Base-by-base conservation (phyloP, 768 basidiomycete genomes). In the Auriscalpium orientale region DNA sequence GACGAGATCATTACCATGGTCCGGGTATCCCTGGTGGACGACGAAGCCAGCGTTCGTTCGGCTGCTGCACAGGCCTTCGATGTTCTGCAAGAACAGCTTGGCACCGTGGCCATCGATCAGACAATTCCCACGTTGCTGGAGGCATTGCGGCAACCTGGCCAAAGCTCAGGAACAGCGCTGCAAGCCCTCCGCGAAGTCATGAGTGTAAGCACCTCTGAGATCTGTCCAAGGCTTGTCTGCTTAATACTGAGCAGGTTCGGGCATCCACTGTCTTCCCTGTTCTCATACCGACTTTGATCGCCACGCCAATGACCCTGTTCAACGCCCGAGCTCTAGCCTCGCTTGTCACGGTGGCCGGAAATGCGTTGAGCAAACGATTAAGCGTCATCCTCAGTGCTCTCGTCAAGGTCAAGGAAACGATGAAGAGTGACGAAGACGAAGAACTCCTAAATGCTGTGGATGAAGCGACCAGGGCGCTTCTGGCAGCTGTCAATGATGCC, bases 231-330 rank as follows among this genome's bases (percentile, higher is more conserved):
- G 37, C 28, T 46, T 51, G 21, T n/a, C 15, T 28, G 20, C 36
- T 51, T 54, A 62, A 53, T 21, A 38, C 35, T 46, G 44, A 57
- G 47, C 67, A 94, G 89, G 90, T 98, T 62, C 91, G 95, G 40
- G 91, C 95, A 13, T 79, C 87, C 43, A 93, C 90, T 10, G 94
- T 98, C 40, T 98, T 98, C 90, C 97, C 97, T 0, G 90, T 98
- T 18, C 76, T 98, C 55, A 91, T 99, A 56, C 97, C 95, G 0
- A 95, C 94, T 1, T 75, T 99, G 57, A 94, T 90, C 43, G 82
- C 89, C 5, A 81, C 80, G 8, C 97, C 95, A 0, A 95, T 98
- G 82, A 85, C 94, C 3, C 83, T 87, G 9, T 98, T 98, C 84
- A 98, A 98, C 66, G 91, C 90, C 16, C 84, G 87, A 6, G 97